A percentile compares a stretch with the other conserved stretches of the same genome.
Conservation (phyloP, 257 asterid species). For the Solanum tarapatanum region DNA sequence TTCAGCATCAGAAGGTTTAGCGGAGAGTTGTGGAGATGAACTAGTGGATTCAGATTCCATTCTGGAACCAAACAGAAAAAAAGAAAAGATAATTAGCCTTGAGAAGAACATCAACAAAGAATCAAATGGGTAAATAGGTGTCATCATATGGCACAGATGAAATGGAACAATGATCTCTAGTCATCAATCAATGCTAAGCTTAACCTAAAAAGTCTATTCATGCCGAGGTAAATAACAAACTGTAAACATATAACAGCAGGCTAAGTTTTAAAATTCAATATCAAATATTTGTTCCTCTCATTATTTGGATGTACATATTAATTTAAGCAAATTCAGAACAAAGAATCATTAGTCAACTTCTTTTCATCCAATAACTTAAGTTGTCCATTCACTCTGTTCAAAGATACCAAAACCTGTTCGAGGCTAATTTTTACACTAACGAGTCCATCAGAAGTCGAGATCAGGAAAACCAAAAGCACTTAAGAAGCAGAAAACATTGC, state of each 20-base stretch:
- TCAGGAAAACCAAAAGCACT: background rate
- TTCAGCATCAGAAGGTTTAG: conserved; percentile 34
- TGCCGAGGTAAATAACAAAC: background rate
- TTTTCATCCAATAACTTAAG: background rate
- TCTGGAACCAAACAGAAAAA: conserved; percentile 10
- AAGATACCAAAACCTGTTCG: background rate
- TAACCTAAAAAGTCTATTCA: background rate
- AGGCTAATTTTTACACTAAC: background rate
- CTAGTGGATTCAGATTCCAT: conserved; percentile 58
- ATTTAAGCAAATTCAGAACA: background rate
- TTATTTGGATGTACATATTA: background rate
- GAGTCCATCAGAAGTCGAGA: background rate
- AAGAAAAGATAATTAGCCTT: background rate
- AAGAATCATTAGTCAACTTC: background rate
- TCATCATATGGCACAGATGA: background rate
- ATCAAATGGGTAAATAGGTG: background rate
- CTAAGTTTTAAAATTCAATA: background rate
- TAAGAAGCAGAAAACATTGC: background rate
- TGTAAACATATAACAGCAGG: background rate
- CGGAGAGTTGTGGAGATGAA: conserved; percentile 25
- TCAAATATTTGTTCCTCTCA: background rate
- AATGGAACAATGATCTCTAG: background rate
- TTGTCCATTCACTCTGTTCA: background rate
- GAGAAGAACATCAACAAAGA: background rate
- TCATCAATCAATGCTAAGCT: background rate